phyloP scores from a whole-genome alignment of 768 basidiomycete genomes.

The Lactarius psammicola region DNA sequence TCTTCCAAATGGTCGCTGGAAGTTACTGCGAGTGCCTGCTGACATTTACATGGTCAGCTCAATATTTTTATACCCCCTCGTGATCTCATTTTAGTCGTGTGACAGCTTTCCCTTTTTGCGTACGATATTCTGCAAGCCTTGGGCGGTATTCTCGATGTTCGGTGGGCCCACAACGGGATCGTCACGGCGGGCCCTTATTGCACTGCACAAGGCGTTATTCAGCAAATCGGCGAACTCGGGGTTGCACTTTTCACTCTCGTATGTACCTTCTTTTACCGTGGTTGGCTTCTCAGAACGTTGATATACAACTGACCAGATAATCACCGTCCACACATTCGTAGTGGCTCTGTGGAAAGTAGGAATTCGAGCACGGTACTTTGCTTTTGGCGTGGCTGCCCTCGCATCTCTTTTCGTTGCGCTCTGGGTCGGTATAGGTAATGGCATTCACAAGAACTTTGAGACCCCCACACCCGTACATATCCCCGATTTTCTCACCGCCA shows the following conservation, averaged over 20 bases:
- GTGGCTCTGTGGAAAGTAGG: slow-evolving; percentile 39
- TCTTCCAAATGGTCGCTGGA: slow-evolving; percentile 12
- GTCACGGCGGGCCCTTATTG: slow-evolving; percentile 39
- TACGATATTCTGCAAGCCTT: slow-evolving; percentile 42
- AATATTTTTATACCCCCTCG: not conserved
- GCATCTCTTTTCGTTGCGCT: slow-evolving; percentile 31
- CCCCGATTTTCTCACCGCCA: not conserved
- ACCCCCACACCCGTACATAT: slow-evolving; percentile 38
- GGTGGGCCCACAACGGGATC: slow-evolving; percentile 39
- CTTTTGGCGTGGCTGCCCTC: slow-evolving; percentile 22
- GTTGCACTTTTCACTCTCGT: slow-evolving; percentile 45
- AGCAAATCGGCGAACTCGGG: slow-evolving; percentile 45
- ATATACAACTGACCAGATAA: slow-evolving; percentile 32
- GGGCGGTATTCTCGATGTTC: slow-evolving; percentile 40
- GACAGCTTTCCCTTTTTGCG: slow-evolving; percentile 31
- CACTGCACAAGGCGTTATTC: slow-evolving; percentile 41
- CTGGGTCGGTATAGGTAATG: slow-evolving; percentile 40
- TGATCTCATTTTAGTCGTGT: slow-evolving; percentile 24
- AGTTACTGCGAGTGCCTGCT: slow-evolving; percentile 38
- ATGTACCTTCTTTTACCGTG: slow-evolving; percentile 13
- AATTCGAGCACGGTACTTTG: slow-evolving; percentile 32
- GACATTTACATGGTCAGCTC: slow-evolving; percentile 43
- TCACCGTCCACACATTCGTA: slow-evolving; percentile 44
- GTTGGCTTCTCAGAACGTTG: not conserved
- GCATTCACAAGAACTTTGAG: slow-evolving; percentile 30